Evolutionary conservation across 1,284 basidiomycete species (phyloP), one percentile per base, ranked within the genome.

Genomic region (Puccinia coronata): DNA sequence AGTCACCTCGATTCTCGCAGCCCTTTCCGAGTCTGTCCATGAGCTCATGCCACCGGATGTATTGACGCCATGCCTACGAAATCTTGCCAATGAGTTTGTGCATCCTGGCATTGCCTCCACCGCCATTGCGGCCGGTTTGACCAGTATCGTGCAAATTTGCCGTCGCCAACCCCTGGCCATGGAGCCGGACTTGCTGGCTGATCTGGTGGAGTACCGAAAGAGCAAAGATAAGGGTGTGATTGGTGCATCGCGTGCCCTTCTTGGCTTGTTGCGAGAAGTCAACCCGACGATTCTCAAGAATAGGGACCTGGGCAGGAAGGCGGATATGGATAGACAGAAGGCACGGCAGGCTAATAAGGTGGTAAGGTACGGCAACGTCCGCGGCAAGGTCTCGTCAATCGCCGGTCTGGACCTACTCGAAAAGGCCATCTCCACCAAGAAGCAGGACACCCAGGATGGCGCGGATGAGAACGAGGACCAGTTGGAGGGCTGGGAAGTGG

Each of bases 1-100:
- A 83, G 92, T 98, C 73, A 96, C 97, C 2, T 90, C 94, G 70
- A 97, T 99, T 86, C 92, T 99, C 82, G 96, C 95, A 81, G 91
- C 94, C 1, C 91, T 99, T 82, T 96, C 96, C 23, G 95, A 98
- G 86, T 96, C 94, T 20, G 93, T 96, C 1, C 97, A 99, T 87
- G 93, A 96, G 70, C 90, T 97, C 79, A 98, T 96, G 0, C 96
- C 96, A 2, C 96, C 97, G 0, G 96, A 98, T 85, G 93, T 91
- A 3, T 88, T 99, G 18, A 92, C 91, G 1, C 96, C 97, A 2
- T 92, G 96, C 61, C 89, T 99, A 72, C 90, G 91, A 81, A 99
- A 99, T 87, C 88, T 99, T 77, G 94, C 96, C 0, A 91, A 93
- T 84, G 95, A 98, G 85, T 99, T 99, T 84, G 93, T 99, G 2